Percentiles rank a stretch among this genome's conserved stretches.
Evolutionary conservation across 2,329 filamentous ascomycete genomes (phyloP).

Genomic region (Aureobasidium sp.): DNA sequence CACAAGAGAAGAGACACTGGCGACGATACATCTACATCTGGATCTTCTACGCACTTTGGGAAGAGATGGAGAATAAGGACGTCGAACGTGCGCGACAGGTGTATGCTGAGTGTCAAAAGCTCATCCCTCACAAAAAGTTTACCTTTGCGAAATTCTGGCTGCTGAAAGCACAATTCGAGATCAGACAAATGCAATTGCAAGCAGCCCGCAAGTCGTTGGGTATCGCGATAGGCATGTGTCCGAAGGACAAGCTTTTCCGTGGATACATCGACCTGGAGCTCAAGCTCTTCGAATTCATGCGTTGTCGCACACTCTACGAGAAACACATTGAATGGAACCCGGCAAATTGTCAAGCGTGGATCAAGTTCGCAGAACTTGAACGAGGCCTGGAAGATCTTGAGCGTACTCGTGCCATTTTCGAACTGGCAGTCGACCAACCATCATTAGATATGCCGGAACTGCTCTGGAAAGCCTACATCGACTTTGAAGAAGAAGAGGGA

Average conservation of each 20-base stretch:
- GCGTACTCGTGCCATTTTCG: conserved; percentile 82
- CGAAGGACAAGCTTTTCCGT: conserved; percentile 91
- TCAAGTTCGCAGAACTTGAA: conserved; percentile 91
- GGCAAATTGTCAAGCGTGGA: conserved; percentile 88
- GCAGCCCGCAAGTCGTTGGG: conserved; percentile 83
- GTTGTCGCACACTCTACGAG: conserved; percentile 85
- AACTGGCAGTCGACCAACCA: conserved; percentile 76
- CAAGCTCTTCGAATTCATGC: conserved; percentile 86
- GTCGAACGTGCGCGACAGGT: conserved; percentile 74
- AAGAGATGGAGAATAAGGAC: conserved; percentile 81
- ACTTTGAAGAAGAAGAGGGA: conserved; percentile 93
- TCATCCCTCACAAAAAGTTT: conserved; percentile 93
- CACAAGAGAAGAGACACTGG: conserved; percentile 96
- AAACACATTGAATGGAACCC: conserved; percentile 92
- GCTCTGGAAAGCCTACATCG: conserved; percentile 96
- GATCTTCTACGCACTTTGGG: conserved; percentile 95
- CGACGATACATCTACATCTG: conserved; percentile 94
- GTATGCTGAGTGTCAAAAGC: conserved; percentile 77
- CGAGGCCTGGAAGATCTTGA: conserved; percentile 84
- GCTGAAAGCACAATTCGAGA: conserved; percentile 85
- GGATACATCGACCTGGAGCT: conserved; percentile 90
- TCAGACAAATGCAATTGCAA: conserved; percentile 75
- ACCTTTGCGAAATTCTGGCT: conserved; percentile 97
- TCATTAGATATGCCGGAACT: conserved; percentile 94
- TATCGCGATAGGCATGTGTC: conserved; percentile 84